Conservation (phyloP, 306 rosid genomes). For the Gynostemma pentaphyllum region DNA sequence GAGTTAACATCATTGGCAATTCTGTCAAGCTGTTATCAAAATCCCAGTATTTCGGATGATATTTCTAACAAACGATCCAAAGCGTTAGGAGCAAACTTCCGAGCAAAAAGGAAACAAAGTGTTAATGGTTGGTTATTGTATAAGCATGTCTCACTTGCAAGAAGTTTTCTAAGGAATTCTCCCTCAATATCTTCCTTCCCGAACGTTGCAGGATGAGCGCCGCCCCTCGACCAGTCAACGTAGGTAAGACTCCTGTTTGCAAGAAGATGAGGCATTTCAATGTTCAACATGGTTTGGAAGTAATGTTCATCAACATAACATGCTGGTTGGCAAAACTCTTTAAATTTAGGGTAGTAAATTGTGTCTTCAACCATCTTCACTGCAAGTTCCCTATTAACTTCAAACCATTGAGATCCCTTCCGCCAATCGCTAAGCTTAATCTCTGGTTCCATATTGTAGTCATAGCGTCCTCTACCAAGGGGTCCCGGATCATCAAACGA, state of each 20-base stretch:
- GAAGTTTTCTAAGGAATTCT: constrained; percentile 40
- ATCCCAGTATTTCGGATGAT: constrained; percentile 36
- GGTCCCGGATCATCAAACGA: constrained; percentile 51
- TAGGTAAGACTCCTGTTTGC: constrained; percentile 50
- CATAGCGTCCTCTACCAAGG: constrained; percentile 54
- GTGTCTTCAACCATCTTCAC: constrained; percentile 39
- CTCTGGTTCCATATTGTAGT: constrained; percentile 42
- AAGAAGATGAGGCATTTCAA: constrained; percentile 38
- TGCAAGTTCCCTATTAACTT: constrained; percentile 48
- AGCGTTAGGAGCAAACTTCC: constrained; percentile 60
- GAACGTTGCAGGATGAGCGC: constrained; percentile 68
- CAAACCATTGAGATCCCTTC: constrained; percentile 65
- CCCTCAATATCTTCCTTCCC: constrained; percentile 48
- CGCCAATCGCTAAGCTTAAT: constrained; percentile 52
- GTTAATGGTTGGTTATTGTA: constrained; percentile 50
- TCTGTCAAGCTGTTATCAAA: constrained; percentile 18
- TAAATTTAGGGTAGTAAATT: constrained; percentile 42
- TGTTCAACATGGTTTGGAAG: constrained; percentile 51
- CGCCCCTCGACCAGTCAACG: constrained; percentile 70
- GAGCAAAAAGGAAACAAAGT: constrained; percentile 52
- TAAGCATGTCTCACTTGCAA: constrained; percentile 32
- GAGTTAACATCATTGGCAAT: not conserved
- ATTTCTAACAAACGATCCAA: constrained; percentile 42
- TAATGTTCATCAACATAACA: constrained; percentile 72
- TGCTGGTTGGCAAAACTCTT: constrained; percentile 37